Conservation (phyloP, 768 basidiomycete species). For the Kwoniella europaea region DNA sequence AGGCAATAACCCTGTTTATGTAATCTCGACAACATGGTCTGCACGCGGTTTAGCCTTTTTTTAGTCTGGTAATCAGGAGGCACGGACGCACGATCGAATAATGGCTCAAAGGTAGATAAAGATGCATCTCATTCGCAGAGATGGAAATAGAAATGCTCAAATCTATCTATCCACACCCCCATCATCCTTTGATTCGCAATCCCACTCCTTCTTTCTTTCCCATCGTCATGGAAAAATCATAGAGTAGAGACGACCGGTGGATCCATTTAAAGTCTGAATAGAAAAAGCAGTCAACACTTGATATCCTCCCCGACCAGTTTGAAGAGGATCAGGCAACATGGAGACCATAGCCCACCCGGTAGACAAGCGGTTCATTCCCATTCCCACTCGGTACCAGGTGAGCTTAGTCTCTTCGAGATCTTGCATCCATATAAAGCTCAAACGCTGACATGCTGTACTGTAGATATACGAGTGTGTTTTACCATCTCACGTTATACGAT, state of each 20-base stretch:
- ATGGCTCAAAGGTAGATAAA: not conserved
- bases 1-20: not conserved
- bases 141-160: too few species aligned
- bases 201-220: not conserved
- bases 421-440: not conserved
- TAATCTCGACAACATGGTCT: not conserved
- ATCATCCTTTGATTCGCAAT: not conserved
- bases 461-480: slow-evolving; percentile 34
- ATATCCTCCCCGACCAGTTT: not conserved
- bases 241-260: too few species aligned
- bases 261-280: not conserved
- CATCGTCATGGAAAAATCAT: not conserved
- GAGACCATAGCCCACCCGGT: not conserved
- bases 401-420: not conserved
- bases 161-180: not conserved
- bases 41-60: slow-evolving; percentile 11
- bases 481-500: not conserved
- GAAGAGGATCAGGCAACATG: not conserved
- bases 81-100: not conserved
- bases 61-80: not conserved
- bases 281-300: not conserved
- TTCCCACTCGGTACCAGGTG: slow-evolving; percentile 28
- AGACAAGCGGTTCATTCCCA: slow-evolving; percentile 21
- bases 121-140: not conserved
- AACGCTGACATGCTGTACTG: not conserved